Conservation (phyloP, 2,329 filamentous ascomycete genomes). For the Colletotrichum sp. region DNA sequence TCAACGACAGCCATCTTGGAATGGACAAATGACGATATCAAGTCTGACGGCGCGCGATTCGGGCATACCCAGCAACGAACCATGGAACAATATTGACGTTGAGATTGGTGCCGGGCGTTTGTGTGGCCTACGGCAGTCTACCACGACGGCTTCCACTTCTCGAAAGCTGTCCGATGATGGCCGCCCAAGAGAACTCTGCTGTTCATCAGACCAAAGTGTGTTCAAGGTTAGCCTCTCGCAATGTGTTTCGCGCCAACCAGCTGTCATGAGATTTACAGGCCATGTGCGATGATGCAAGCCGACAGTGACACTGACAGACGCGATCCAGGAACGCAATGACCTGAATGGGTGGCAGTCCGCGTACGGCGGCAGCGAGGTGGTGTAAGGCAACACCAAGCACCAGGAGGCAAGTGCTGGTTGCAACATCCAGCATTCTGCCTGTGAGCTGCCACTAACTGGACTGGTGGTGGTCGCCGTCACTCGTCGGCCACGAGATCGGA, state of each 20-base stretch:
- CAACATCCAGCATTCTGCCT: not conserved
- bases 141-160: not conserved
- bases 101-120: not conserved
- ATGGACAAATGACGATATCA: not conserved
- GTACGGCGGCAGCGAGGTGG: not conserved
- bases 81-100: not conserved
- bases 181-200: not conserved
- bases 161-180: not conserved
- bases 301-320: not conserved
- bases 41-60: not conserved
- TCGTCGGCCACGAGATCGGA: not conserved
- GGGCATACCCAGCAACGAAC: not conserved
- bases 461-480: not conserved
- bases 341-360: not conserved
- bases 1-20: not conserved
- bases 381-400: not conserved
- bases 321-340: not conserved
- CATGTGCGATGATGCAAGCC: not conserved
- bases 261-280: not conserved
- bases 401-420: not conserved
- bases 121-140: not conserved
- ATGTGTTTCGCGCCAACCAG: not conserved
- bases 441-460: not conserved
- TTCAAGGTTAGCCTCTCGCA: conserved; percentile 1
- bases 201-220: not conserved